Percentiles rank a stretch among this genome's conserved stretches.
These are phyloP conservation scores for Bjerkandera adusta DNA, from an alignment of 1,284 basidiomycete genomes.

Conservation along the genomic window DNA sequence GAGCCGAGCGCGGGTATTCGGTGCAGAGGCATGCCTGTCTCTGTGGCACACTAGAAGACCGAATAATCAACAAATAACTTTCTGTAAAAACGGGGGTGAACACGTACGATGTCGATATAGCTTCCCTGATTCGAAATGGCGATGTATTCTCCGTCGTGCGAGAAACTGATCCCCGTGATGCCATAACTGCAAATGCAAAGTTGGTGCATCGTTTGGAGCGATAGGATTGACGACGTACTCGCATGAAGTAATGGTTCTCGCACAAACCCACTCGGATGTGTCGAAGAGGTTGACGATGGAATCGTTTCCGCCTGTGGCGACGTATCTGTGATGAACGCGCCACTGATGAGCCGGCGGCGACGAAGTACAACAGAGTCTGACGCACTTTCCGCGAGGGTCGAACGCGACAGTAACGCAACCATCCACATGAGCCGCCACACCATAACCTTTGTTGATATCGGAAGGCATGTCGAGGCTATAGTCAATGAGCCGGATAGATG, in stretches of 20 bases:
- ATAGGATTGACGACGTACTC: slow-evolving; percentile 50
- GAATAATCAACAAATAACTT: background rate
- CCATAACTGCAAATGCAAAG: slow-evolving; percentile 46
- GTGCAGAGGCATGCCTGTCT: slow-evolving; percentile 67
- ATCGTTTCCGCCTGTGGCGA: slow-evolving; percentile 75
- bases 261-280: slow-evolving; percentile 72
- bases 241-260: slow-evolving; percentile 71
- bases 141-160: slow-evolving; percentile 75
- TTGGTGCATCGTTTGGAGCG: slow-evolving; percentile 1
- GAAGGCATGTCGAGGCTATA: too few relatives aligned
- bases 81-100: background rate
- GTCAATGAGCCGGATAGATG: slow-evolving; percentile 60
- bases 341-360: background rate
- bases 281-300: slow-evolving; percentile 81
- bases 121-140: slow-evolving; percentile 69
- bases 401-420: slow-evolving; percentile 72
- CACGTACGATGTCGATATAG: slow-evolving; percentile 72
- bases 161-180: slow-evolving; percentile 77
- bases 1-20: slow-evolving; percentile 65
- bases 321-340: slow-evolving; percentile 43
- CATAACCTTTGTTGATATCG: too few relatives aligned
- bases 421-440: slow-evolving; percentile 74
- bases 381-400: slow-evolving; percentile 68
- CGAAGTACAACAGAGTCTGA: slow-evolving; percentile 2
- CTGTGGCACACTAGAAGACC: slow-evolving; percentile 62